These are phyloP conservation scores for Sarcomyxa edulis DNA, from an alignment of 768 basidiomycete species.

Conservation along the genomic window DNA sequence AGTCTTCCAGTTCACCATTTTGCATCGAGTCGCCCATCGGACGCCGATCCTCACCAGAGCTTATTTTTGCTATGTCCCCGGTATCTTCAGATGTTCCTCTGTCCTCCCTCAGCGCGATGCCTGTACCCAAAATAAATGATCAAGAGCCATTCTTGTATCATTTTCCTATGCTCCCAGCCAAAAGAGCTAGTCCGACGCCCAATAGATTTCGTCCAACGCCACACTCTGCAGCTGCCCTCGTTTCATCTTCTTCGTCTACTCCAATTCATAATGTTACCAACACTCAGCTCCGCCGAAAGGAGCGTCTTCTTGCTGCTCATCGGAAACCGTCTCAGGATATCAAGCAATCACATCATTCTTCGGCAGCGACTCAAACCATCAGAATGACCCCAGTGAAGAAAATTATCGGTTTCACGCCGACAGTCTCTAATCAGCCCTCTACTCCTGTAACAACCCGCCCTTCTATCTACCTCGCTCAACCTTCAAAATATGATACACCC, in stretches of 20 bases:
- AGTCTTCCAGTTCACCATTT: constrained; percentile 14
- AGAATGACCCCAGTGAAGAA: constrained; percentile 12
- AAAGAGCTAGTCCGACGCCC: constrained; percentile 4
- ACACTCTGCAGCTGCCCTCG: constrained; percentile 7
- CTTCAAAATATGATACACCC: constrained; percentile 28
- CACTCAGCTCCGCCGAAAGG: not conserved
- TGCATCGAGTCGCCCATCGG: constrained; percentile 23
- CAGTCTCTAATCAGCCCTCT: constrained; percentile 8
- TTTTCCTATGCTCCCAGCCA: constrained; percentile 25
- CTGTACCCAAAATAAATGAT: constrained; percentile 10
- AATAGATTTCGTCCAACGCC: constrained; percentile 8
- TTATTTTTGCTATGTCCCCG: constrained; percentile 53
- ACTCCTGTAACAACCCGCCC: constrained; percentile 3
- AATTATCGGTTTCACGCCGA: constrained; percentile 16
- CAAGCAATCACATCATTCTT: not conserved
- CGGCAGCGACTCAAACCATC: constrained; percentile 8
- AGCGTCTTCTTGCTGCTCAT: not conserved
- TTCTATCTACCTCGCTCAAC: constrained; percentile 16
- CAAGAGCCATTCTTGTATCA: constrained; percentile 35
- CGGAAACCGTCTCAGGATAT: not conserved
- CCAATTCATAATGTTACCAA: constrained; percentile 1
- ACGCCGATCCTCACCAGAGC: constrained; percentile 35
- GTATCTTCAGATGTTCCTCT: constrained; percentile 12
- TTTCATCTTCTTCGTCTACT: constrained; percentile 3
- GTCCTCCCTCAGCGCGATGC: constrained; percentile 4